Base-by-base conservation (phyloP, 2,329 filamentous ascomycete species). In the Fusarium virguliforme region DNA sequence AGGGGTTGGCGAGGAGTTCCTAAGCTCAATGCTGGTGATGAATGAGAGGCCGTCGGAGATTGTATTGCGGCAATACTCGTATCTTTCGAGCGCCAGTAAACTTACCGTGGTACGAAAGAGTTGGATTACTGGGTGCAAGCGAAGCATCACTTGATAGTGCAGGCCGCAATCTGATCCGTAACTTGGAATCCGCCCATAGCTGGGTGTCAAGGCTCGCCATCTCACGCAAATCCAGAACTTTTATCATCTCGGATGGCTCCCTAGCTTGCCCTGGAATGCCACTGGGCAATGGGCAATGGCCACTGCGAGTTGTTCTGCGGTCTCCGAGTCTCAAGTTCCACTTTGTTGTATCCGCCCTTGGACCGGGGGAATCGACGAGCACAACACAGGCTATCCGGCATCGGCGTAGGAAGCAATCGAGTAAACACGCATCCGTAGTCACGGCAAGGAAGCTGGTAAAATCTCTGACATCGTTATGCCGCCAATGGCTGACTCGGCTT, bases 401-500 rank as follows among this genome's bases (percentile, higher is more conserved):
- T 32, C 4, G 46, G 15, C 1, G n/a, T 12, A 18, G 9, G 15
- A 32, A 2, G 8, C n/a, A 12, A 28, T 40, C 41, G 3, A 38
- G 24, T 4, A 10, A 37, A 22, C 12, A 48, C 30, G 65, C 53
- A 2, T 22, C 54, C 34, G 26, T 41, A 22, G 65, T 76, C 71
- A 76, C 71, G n/a, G 24, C 8, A 53, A 22, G 1, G 26, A 28
- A 26, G 22, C 38, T 32, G 24, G 37, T 24, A 58, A 8, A 38
- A 18, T 50, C 32, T 59, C 56, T 34, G 64, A 41, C 6, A 62
- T 70, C 62, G 63, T 57, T 64, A 72, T 74, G 68, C 68, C 70
- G 67, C 62, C 56, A 72, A 69, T 68, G 64, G 70, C 60, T 60
- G 72, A 70, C 55, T 55, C 75, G 65, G 67, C 66, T 59, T 73